Evolutionary conservation across 768 basidiomycete genomes (phyloP), one percentile per base, ranked within the genome.

Genomic region (Naganishia randhawae): DNA sequence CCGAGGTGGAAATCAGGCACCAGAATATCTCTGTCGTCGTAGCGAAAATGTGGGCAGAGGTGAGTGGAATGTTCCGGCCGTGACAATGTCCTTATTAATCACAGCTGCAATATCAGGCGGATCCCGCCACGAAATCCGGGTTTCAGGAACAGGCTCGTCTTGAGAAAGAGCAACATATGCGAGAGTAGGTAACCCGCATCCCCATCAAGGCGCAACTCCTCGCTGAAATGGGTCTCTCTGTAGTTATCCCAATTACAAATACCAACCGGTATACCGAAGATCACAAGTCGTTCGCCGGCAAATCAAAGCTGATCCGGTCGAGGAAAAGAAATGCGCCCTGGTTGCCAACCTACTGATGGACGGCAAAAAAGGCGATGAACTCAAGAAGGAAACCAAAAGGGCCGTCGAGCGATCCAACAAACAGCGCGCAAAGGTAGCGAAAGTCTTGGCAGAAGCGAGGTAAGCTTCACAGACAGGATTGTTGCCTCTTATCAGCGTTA

Each of bases 1-100:
- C 81, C 11, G 78, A 81, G 48, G 84, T 86, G 2, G 88, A 89
- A 80, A 82, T 82, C 17, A 85, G 89, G 57, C 90, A 92, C 76
- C 86, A 89, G 76, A 84, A 86, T 65, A 85, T 92, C 67, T 88
- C 87, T 67, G 84, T 86, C 65, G 84, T 90, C 62, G 88, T 86
- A 1, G 90, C 87, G 4, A 77, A 85, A 37, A 82, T 84, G 71
- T 93, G 91, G 91, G 84, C 85, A 42, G 81, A 83, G 63, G 79
- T 90, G 35, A 73, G 73, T 65, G 11, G 35, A 13, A 35, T 50
- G 27, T 39, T 17, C 7, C 14, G 19, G 33, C n/a, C n/a, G n/a
- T 9, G 3, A n/a, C 31, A 6, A 32, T 13, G 33, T 27, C 7
- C 37, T 17, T 17, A 3, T 7, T 51, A 31, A 27, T 42, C 39